Percentiles rank a stretch among this genome's conserved stretches.
phyloP scores from a whole-genome alignment of 129 eudicot genomes.

The Lonicera japonica region DNA sequence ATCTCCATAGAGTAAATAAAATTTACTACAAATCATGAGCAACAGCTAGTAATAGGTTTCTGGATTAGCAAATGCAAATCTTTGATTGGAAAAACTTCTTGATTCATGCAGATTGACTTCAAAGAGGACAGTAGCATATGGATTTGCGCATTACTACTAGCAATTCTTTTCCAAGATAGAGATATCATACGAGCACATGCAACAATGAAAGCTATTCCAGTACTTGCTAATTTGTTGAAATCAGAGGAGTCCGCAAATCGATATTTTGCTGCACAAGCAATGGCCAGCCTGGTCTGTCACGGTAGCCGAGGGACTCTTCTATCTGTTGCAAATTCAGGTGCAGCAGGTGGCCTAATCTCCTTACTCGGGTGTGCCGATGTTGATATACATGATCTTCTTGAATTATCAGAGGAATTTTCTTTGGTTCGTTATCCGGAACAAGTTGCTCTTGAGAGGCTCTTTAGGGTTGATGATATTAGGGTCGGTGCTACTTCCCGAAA shows the following conservation, averaged over 20 bases:
- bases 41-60: background rate
- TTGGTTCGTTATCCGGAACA: conserved; percentile 86
- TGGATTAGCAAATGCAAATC: background rate
- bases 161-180: conserved; percentile 82
- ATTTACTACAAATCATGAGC: conserved; percentile 1
- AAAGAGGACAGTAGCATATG: conserved; percentile 82
- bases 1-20: no score
- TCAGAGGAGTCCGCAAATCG: conserved; percentile 81
- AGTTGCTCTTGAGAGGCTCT: conserved; percentile 83
- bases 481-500: conserved; percentile 91
- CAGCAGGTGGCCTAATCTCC: conserved; percentile 80
- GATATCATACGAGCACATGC: conserved; percentile 81
- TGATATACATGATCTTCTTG: conserved; percentile 71
- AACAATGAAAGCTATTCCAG: conserved; percentile 79
- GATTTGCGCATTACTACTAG: conserved; percentile 74
- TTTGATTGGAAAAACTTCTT: background rate
- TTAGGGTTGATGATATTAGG: conserved; percentile 92
- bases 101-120: conserved; percentile 46
- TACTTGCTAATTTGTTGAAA: conserved; percentile 76
- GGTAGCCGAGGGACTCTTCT: conserved; percentile 98
- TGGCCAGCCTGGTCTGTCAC: conserved; percentile 84
- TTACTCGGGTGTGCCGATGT: conserved; percentile 94
- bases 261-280: conserved; percentile 95
- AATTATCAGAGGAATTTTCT: conserved; percentile 65
- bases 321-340: conserved; percentile 96